Evolutionary conservation across 129 eudicot genomes (phyloP).

Genomic region (Solidago caesia): DNA sequence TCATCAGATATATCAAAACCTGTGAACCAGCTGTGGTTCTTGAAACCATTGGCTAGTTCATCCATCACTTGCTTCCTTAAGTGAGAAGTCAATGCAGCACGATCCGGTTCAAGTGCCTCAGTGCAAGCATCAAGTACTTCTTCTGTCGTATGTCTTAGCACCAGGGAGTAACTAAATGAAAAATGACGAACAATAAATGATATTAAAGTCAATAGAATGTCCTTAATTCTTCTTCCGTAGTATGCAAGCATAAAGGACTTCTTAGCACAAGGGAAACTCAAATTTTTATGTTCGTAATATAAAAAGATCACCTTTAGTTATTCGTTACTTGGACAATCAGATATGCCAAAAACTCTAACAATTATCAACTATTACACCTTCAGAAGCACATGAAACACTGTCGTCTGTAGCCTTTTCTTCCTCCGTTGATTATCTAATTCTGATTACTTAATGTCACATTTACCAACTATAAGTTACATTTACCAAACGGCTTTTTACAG

Average conservation of each 20-base stretch:
- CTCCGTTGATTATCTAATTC: too few relatives aligned
- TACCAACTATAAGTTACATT: too few relatives aligned
- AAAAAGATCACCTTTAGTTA: background rate
- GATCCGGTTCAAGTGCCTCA: slow-evolving; percentile 77
- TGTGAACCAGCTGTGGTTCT: slow-evolving; percentile 61
- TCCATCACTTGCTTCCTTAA: slow-evolving; percentile 72
- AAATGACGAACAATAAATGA: background rate
- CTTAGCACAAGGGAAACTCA: too few relatives aligned
- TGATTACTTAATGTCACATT: too few relatives aligned
- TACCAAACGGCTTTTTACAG: too few relatives aligned
- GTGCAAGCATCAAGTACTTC: slow-evolving; percentile 91
- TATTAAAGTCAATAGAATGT: background rate
- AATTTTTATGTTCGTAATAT: too few relatives aligned
- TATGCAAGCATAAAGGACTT: too few relatives aligned
- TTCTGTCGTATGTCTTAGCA: slow-evolving; percentile 92
- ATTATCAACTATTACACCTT: background rate
- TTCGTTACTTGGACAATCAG: too few relatives aligned
- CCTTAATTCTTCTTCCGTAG: too few relatives aligned
- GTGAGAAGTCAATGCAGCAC: slow-evolving; percentile 69
- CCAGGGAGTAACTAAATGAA: slow-evolving; percentile 68
- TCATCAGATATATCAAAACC: slow-evolving; percentile 88
- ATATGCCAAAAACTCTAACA: background rate
- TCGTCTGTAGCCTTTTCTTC: background rate
- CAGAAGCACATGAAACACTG: slow-evolving; percentile 3
- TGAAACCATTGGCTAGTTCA: slow-evolving; percentile 59